Conservation (phyloP, 805 yeast genomes). For the Torulaspora delbrueckii region DNA sequence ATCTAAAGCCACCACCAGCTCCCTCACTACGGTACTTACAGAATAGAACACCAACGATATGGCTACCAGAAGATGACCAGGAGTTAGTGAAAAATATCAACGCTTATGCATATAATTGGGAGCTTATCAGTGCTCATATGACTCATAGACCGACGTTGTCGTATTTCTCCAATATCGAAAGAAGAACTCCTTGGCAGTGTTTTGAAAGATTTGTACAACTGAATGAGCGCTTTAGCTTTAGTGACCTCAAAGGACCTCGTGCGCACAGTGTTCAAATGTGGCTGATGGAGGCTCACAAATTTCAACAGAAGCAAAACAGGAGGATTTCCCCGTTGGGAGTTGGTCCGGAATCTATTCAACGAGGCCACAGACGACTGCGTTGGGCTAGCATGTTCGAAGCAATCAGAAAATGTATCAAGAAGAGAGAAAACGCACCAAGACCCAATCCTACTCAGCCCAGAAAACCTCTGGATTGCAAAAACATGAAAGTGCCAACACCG, state of each 20-base stretch:
- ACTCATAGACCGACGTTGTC: conserved; percentile 60
- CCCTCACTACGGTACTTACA: conserved; percentile 79
- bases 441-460: conserved; percentile 47
- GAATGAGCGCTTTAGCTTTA: conserved; percentile 78
- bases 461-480: conserved; percentile 39
- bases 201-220: conserved; percentile 93
- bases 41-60: conserved; percentile 83
- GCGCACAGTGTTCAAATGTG: conserved; percentile 83
- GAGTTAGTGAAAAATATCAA: conserved; percentile 73
- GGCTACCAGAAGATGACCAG: conserved; percentile 94
- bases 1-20: conserved; percentile 83
- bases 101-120: conserved; percentile 91
- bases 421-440: conserved; percentile 71
- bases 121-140: conserved; percentile 76
- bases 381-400: conserved; percentile 99
- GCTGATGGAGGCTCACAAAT: conserved; percentile 86
- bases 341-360: conserved; percentile 84
- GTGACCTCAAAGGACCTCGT: conserved; percentile 82
- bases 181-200: conserved; percentile 98
- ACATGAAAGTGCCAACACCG: conserved; percentile 66
- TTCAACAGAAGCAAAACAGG: conserved; percentile 82
- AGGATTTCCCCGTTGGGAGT: conserved; percentile 90
- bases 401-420: conserved; percentile 81
- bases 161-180: conserved; percentile 81
- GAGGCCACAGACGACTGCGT: conserved; percentile 85